phyloP scores from a whole-genome alignment of 495 filamentous ascomycete genomes.

The Penicillium egyptiacum region DNA sequence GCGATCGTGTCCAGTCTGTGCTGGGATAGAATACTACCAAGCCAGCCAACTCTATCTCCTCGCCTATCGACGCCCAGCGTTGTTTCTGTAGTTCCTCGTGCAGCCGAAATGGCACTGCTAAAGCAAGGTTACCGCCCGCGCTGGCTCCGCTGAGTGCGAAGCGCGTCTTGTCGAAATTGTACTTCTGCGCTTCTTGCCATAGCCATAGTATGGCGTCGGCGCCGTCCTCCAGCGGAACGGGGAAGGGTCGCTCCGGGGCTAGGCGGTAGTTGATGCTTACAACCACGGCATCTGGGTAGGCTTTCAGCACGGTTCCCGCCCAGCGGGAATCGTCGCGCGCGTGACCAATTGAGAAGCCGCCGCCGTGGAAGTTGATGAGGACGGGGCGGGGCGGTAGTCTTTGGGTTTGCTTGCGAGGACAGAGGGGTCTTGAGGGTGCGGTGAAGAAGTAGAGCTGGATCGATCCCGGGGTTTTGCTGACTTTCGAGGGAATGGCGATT shows the following conservation, averaged over 20 bases:
- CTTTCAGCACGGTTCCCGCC: constrained; percentile 12
- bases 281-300: constrained; percentile 15
- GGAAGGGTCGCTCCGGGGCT: constrained; percentile 41
- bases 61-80: not conserved
- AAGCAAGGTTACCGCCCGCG: constrained; percentile 72
- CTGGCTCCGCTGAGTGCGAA: constrained; percentile 71
- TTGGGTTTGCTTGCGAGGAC: not conserved
- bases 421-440: constrained; percentile 1
- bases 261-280: constrained; percentile 37
- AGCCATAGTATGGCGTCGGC: constrained; percentile 57
- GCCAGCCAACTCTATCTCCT: constrained; percentile 33
- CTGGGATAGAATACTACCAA: constrained; percentile 71
- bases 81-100: constrained; percentile 26
- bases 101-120: constrained; percentile 66
- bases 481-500: constrained; percentile 23
- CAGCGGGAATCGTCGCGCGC: constrained; percentile 27
- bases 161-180: constrained; percentile 48
- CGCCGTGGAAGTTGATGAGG: constrained; percentile 33
- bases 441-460: constrained; percentile 29
- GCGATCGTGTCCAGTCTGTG: constrained; percentile 67
- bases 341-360: constrained; percentile 42
- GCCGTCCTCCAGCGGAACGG: constrained; percentile 62
- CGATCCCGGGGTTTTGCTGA: constrained; percentile 18
- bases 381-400: constrained; percentile 7
- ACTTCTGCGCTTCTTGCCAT: constrained; percentile 47